Evolutionary conservation across 768 basidiomycete species (phyloP).

Genomic region (Crassisporium funariophilum): DNA sequence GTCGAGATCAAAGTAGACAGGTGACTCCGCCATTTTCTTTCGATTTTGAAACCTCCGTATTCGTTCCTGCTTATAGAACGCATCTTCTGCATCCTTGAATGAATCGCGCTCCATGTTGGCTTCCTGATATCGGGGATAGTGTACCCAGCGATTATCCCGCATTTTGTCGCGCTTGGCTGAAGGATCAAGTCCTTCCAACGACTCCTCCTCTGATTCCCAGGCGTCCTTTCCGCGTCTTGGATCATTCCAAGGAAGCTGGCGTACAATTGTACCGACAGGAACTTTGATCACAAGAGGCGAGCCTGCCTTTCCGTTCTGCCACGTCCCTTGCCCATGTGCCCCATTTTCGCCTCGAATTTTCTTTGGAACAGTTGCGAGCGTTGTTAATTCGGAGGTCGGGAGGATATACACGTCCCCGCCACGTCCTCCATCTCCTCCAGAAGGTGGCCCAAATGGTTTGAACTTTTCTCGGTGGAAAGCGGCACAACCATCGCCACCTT

Average conservation of each 20-base stretch:
- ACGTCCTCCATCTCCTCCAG: conserved; percentile 89
- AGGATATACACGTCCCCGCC: conserved; percentile 88
- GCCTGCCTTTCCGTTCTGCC: conserved; percentile 81
- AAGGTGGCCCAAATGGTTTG: conserved; percentile 82
- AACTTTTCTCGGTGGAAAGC: conserved; percentile 93
- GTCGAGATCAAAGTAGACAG: conserved; percentile 66
- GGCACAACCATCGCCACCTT: conserved; percentile 88
- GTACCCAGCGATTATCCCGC: conserved; percentile 73
- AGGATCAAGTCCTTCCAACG: conserved; percentile 46
- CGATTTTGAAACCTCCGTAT: conserved; percentile 52
- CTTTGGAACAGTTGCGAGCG: conserved; percentile 70
- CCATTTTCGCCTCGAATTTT: conserved; percentile 71
- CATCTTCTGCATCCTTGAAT: conserved; percentile 72
- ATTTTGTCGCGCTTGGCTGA: conserved; percentile 58
- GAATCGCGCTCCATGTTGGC: conserved; percentile 62
- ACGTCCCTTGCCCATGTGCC: conserved; percentile 76
- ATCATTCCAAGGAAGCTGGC: conserved; percentile 70
- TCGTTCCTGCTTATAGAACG: conserved; percentile 62
- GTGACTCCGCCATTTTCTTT: conserved; percentile 40
- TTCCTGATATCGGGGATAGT: conserved; percentile 71
- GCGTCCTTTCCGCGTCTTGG: conserved; percentile 64
- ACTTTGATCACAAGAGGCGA: conserved; percentile 76
- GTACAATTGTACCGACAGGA: conserved; percentile 88
- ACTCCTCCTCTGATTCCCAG: conserved; percentile 75
- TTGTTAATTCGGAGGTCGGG: conserved; percentile 76